Evolutionary conservation across 257 asterid species (phyloP), one percentile per base, ranked within the genome.

Genomic region (Solanum neorickii): DNA sequence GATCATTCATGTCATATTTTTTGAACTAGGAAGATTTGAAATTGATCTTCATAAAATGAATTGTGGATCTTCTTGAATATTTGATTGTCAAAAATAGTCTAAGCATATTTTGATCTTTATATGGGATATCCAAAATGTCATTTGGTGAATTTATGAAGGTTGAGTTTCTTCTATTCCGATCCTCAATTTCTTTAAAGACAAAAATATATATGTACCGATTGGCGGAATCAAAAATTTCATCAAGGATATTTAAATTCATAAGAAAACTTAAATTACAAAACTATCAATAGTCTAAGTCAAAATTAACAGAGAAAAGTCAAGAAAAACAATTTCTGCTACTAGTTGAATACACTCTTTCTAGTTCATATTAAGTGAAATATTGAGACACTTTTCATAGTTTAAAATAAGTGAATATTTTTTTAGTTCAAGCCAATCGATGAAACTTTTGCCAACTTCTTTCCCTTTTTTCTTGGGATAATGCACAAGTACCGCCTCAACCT

Each of bases 211-310:
- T 52, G 62, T 18, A 18, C 11, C n/a, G n/a, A 52, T 2, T 52
- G 62, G 0, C 0, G 4, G 10, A 52, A 23, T 52, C 0, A 2
- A 0, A 52, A 52, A 52, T 2, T 52, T 52, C 11, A 10, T 52
- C n/a, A 18, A 52, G 10, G 0, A 2, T 52, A 4, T 52, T 52
- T 4, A 52, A 18, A 52, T 0, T 52, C 62, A 16, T 52, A 52
- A 4, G 0, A 52, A 52, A 52, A 16, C 62, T 52, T 52, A 18
- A 18, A 52, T 52, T 18, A 52, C 0, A 52, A 18, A 16, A 52
- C 4, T 52, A 52, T 18, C 62, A 52, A 52, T 52, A 23, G 62
- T 52, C n/a, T 18, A 52, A 52, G 62, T 52, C n/a, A 52, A 16
- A 52, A 18, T 16, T 16, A 52, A 52, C 10, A 52, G n/a, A 52